These are phyloP conservation scores for Pestalotiopsis sp. DNA, from an alignment of 2,329 filamentous ascomycete species.

Conservation along the genomic window DNA sequence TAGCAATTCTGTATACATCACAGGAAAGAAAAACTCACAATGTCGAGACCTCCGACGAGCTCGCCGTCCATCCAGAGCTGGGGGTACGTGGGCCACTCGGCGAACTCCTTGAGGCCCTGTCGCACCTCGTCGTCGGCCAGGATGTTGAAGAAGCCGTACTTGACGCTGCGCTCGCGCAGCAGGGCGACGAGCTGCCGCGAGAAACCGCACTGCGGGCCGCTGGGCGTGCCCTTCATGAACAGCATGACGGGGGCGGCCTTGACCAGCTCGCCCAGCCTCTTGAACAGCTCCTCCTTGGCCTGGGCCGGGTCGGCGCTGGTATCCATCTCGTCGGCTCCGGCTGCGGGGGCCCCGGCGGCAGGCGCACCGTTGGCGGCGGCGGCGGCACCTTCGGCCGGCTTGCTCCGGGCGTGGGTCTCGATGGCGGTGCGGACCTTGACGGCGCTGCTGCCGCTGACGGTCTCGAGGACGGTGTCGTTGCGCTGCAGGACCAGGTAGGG, in stretches of 20 bases:
- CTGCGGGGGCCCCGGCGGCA: constrained; percentile 33
- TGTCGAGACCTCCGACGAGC: constrained; percentile 90
- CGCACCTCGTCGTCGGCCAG: constrained; percentile 95
- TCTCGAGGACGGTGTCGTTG: constrained; percentile 76
- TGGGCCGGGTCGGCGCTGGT: constrained; percentile 51
- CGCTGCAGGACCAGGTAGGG: constrained; percentile 87
- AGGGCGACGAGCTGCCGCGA: constrained; percentile 86
- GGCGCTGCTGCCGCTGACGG: constrained; percentile 87
- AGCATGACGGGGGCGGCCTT: constrained; percentile 97
- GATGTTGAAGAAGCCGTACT: constrained; percentile 99
- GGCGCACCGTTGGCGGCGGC: constrained; percentile 40
- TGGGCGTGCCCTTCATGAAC: constrained; percentile 97
- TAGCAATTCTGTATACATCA: background rate
- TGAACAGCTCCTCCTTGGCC: constrained; percentile 82
- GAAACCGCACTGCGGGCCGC: constrained; percentile 87
- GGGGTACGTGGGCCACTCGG: constrained; percentile 98
- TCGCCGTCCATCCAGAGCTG: constrained; percentile 93
- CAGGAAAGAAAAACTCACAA: constrained; percentile 63
- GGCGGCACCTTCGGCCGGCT: constrained; percentile 43
- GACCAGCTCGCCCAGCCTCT: constrained; percentile 80
- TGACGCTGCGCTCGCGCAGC: constrained; percentile 84
- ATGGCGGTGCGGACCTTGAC: constrained; percentile 83
- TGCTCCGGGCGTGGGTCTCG: constrained; percentile 69
- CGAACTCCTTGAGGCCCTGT: constrained; percentile 93
- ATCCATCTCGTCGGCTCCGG: constrained; percentile 35